phyloP scores from a whole-genome alignment of 1,139 yeast genomes.

The Yamadazyma spencermartinsiae region DNA sequence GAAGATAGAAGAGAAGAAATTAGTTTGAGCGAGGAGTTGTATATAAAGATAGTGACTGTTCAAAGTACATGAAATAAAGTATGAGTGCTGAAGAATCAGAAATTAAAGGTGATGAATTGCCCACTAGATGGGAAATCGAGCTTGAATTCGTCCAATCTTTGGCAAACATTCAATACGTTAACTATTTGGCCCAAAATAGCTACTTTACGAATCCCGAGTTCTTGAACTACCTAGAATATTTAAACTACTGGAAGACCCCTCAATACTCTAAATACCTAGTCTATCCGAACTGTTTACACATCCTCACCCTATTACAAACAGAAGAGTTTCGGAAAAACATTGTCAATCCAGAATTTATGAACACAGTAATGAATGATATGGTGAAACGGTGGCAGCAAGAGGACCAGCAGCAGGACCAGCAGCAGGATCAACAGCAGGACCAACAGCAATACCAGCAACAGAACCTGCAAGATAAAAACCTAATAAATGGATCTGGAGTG shows the following conservation, averaged over 20 bases:
- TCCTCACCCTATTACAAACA: conserved; percentile 57
- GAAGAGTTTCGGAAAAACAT: conserved; percentile 58
- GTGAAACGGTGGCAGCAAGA: conserved; percentile 56
- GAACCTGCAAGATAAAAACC: background rate
- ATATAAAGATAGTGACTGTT: too few species aligned
- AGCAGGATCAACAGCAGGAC: background rate
- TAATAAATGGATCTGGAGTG: background rate
- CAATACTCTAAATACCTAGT: conserved; percentile 66
- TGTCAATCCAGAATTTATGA: conserved; percentile 58
- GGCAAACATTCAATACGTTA: conserved; percentile 73
- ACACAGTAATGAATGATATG: conserved; percentile 71
- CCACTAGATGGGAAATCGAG: conserved; percentile 81
- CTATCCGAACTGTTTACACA: conserved; percentile 72
- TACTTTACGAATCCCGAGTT: conserved; percentile 62
- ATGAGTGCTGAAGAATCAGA: conserved; percentile 3
- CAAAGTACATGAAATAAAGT: too few species aligned
- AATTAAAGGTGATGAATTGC: conserved; percentile 32
- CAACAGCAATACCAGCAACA: background rate
- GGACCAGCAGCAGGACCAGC: conserved; percentile 5
- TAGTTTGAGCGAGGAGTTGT: too few species aligned
- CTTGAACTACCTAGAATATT: conserved; percentile 62
- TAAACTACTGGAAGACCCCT: conserved; percentile 74
- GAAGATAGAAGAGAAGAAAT: too few species aligned
- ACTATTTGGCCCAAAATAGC: conserved; percentile 72
- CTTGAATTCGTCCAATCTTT: conserved; percentile 83